Evolutionary conservation across 2,329 filamentous ascomycete species (phyloP).

Genomic region (Neonectria faginata): DNA sequence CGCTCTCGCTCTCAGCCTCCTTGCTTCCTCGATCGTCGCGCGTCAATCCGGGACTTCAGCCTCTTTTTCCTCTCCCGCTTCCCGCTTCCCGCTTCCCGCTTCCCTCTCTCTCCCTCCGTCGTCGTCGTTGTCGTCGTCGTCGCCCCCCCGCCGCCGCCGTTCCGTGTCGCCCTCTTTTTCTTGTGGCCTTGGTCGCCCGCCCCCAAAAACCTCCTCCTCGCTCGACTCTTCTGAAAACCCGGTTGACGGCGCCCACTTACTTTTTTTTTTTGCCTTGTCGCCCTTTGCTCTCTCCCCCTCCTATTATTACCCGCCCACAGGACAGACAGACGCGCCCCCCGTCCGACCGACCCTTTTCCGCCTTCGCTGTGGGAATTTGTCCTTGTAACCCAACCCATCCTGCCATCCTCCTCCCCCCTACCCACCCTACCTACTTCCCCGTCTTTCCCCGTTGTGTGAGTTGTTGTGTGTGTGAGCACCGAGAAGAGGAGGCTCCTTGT

Average conservation of each 20-base stretch:
- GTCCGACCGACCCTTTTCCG: constrained; percentile 28
- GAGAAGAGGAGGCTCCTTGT: constrained; percentile 7
- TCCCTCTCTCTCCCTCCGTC: constrained; percentile 3
- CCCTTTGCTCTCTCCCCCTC: constrained; percentile 4
- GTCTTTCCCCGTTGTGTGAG: constrained; percentile 19
- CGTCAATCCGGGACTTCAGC: constrained; percentile 15
- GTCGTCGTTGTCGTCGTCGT: too few species aligned
- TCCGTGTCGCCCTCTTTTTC: neutral
- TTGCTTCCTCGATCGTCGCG: constrained; percentile 9
- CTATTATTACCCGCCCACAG: constrained; percentile 13
- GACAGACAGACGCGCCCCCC: constrained; percentile 12
- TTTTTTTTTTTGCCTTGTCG: constrained; percentile 9
- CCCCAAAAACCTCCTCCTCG: constrained; percentile 10
- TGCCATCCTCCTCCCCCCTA: neutral
- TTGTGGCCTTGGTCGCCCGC: neutral
- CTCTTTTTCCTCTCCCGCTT: constrained; percentile 11
- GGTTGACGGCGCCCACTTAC: constrained; percentile 28
- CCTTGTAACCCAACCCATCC: constrained; percentile 22
- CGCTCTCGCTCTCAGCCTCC: constrained; percentile 12
- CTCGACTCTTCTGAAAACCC: constrained; percentile 18
- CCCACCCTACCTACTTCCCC: constrained; percentile 12
- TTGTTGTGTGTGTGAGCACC: constrained; percentile 6
- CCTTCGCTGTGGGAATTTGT: constrained; percentile 32
- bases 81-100: constrained; percentile 17
- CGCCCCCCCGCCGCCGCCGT: neutral